Percentiles rank a stretch among this genome's conserved stretches.
Conservation (phyloP, 177 flowering plant genomes). For the Vitis hybrid region DNA sequence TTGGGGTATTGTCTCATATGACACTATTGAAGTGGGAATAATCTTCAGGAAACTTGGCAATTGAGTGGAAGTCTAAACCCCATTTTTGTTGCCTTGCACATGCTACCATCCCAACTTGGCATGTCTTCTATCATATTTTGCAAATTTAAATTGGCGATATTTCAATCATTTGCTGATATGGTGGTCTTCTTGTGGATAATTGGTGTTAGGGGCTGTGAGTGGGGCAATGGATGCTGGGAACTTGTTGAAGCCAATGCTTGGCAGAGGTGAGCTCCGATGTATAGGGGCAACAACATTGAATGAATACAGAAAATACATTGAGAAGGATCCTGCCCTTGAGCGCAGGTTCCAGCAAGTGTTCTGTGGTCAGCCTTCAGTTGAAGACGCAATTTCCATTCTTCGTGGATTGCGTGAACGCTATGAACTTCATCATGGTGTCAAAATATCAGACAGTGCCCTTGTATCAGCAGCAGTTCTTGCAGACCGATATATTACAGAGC, state of each 20-base stretch:
- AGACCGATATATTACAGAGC: slow-evolving; percentile 79
- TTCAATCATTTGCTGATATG: slow-evolving; percentile 5
- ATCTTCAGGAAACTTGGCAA: too few species aligned
- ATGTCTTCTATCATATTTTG: neutral
- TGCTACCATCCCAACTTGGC: too few species aligned
- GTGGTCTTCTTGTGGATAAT: slow-evolving; percentile 3
- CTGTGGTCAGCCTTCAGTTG: slow-evolving; percentile 84
- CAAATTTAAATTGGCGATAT: neutral
- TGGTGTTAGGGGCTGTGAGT: slow-evolving; percentile 57
- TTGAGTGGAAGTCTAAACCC: too few species aligned
- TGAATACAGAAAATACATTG: slow-evolving; percentile 89
- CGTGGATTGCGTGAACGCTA: slow-evolving; percentile 89
- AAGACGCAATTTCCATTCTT: slow-evolving; percentile 83
- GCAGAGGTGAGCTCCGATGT: slow-evolving; percentile 89
- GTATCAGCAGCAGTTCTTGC: slow-evolving; percentile 88
- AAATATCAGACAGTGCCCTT: slow-evolving; percentile 85
- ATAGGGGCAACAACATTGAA: slow-evolving; percentile 93
- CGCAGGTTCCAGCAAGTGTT: slow-evolving; percentile 92
- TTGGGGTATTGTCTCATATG: too few species aligned
- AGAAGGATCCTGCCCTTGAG: slow-evolving; percentile 93
- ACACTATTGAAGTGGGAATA: too few species aligned
- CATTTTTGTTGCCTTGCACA: too few species aligned
- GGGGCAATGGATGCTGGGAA: slow-evolving; percentile 97
- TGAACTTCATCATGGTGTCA: slow-evolving; percentile 92
- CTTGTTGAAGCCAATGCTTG: slow-evolving; percentile 89